A percentile compares a stretch with the other conserved stretches of the same genome.
These are phyloP conservation scores for Xylaria sp. DNA, from an alignment of 2,329 filamentous ascomycete species.

Conservation along the genomic window DNA sequence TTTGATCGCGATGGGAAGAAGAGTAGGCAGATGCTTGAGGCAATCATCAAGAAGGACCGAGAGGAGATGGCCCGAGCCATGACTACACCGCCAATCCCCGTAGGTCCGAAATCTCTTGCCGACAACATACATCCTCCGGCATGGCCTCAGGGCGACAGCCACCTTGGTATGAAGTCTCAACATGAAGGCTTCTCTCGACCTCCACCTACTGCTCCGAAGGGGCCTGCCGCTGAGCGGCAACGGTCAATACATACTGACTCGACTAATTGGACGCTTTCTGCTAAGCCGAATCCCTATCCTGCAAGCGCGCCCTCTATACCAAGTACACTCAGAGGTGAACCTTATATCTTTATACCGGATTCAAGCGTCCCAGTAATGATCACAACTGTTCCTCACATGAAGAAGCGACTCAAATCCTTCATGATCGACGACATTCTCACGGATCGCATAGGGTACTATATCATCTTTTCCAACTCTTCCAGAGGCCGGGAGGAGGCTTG, in stretches of 20 bases:
- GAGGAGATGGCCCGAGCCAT: slow-evolving; percentile 62
- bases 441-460: slow-evolving; percentile 88
- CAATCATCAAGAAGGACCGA: slow-evolving; percentile 75
- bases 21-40: slow-evolving; percentile 81
- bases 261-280: slow-evolving; percentile 53
- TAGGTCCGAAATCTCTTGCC: slow-evolving; percentile 49
- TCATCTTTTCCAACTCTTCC: slow-evolving; percentile 85
- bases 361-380: slow-evolving; percentile 86
- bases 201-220: slow-evolving; percentile 87
- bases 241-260: slow-evolving; percentile 49
- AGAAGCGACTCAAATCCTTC: slow-evolving; percentile 87
- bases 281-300: slow-evolving; percentile 61
- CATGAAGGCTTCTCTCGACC: slow-evolving; percentile 67
- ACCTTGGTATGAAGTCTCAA: slow-evolving; percentile 46
- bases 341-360: slow-evolving; percentile 91
- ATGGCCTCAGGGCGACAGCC: slow-evolving; percentile 26
- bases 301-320: slow-evolving; percentile 75
- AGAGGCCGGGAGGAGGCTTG: slow-evolving; percentile 83
- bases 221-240: slow-evolving; percentile 72
- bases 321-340: slow-evolving; percentile 77
- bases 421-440: slow-evolving; percentile 83
- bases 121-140: slow-evolving; percentile 33
- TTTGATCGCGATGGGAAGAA: slow-evolving; percentile 89
- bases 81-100: slow-evolving; percentile 41
- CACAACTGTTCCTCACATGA: slow-evolving; percentile 88